A percentile compares a stretch with the other conserved stretches of the same genome.
phyloP scores from a whole-genome alignment of 306 rosid species.

The Hippophae rhamnoides region DNA sequence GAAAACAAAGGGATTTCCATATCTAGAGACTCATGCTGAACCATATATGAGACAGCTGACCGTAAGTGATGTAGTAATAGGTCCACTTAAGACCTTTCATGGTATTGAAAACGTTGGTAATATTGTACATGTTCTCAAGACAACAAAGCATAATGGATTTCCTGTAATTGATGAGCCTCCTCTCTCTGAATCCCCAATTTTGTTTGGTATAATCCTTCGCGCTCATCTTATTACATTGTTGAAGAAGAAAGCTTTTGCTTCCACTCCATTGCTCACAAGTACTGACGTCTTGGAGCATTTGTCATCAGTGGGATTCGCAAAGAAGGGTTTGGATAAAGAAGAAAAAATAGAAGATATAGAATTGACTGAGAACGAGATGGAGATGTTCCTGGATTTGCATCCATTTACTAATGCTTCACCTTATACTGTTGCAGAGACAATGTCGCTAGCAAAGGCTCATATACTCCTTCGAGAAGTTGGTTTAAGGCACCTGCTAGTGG shows the following conservation, averaged over 20 bases:
- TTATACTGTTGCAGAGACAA: conserved; percentile 79
- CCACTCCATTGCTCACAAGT: conserved; percentile 27
- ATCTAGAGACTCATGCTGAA: conserved; percentile 74
- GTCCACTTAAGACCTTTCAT: conserved; percentile 70
- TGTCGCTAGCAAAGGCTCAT: conserved; percentile 85
- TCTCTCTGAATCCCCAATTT: conserved; percentile 38
- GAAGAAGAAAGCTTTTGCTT: conserved; percentile 57
- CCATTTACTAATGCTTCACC: conserved; percentile 86
- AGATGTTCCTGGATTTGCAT: conserved; percentile 80
- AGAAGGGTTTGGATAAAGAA: conserved; percentile 46
- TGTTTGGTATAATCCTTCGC: conserved; percentile 76
- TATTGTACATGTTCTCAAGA: conserved; percentile 55
- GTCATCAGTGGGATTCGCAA: conserved; percentile 61
- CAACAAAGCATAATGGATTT: conserved; percentile 73
- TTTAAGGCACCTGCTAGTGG: conserved; percentile 79
- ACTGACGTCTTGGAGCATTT: conserved; percentile 27
- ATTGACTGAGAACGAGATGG: conserved; percentile 69
- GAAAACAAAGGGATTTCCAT: conserved; percentile 93
- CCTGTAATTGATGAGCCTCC: conserved; percentile 86
- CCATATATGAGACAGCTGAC: conserved; percentile 87
- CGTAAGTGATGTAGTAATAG: conserved; percentile 64
- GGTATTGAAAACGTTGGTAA: conserved; percentile 81
- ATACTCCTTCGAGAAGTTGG: conserved; percentile 71
- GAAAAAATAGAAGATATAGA: conserved; percentile 48
- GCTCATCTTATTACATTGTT: conserved; percentile 65